A percentile compares a stretch with the other conserved stretches of the same genome.
phyloP scores from a whole-genome alignment of 441 rosid genomes.

The Flueggea neowawraea region DNA sequence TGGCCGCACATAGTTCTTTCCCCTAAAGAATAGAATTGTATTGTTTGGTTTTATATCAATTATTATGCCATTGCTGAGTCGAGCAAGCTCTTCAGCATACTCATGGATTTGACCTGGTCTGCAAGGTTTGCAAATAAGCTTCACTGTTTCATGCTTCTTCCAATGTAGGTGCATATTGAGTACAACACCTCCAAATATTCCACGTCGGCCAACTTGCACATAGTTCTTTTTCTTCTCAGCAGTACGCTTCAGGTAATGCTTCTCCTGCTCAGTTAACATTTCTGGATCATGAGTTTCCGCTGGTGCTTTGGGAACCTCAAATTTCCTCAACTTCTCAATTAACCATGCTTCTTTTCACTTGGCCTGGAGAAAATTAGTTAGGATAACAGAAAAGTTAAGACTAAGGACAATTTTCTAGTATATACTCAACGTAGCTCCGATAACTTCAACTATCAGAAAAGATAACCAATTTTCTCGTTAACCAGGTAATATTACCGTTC shows the following conservation, averaged over 20 bases:
- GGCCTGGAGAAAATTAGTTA: conserved; percentile 35
- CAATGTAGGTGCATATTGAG: conserved; percentile 93
- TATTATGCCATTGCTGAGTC: conserved; percentile 73
- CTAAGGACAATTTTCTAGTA: no score
- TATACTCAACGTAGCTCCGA: no score
- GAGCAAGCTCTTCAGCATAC: conserved; percentile 76
- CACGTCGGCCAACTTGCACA: conserved; percentile 83
- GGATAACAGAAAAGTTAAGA: not conserved
- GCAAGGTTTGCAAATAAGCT: conserved; percentile 85
- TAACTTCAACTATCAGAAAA: no score
- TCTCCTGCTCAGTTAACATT: conserved; percentile 84
- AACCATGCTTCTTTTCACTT: conserved; percentile 86
- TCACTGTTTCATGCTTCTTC: conserved; percentile 92
- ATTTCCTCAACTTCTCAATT: conserved; percentile 81
- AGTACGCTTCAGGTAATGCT: conserved; percentile 80
- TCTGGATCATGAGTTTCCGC: conserved; percentile 73
- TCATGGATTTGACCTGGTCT: conserved; percentile 70
- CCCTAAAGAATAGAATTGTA: conserved; percentile 68
- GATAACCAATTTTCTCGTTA: no score
- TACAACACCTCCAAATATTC: conserved; percentile 91
- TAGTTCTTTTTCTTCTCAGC: conserved; percentile 86
- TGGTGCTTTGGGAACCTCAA: conserved; percentile 47
- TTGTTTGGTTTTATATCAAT: conserved; percentile 76
- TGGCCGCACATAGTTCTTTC: conserved; percentile 85
- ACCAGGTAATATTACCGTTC: no score